A percentile compares a stretch with the other conserved stretches of the same genome.
phyloP scores from a whole-genome alignment of 2,329 filamentous ascomycete genomes.

The Fusarium burgessii region DNA sequence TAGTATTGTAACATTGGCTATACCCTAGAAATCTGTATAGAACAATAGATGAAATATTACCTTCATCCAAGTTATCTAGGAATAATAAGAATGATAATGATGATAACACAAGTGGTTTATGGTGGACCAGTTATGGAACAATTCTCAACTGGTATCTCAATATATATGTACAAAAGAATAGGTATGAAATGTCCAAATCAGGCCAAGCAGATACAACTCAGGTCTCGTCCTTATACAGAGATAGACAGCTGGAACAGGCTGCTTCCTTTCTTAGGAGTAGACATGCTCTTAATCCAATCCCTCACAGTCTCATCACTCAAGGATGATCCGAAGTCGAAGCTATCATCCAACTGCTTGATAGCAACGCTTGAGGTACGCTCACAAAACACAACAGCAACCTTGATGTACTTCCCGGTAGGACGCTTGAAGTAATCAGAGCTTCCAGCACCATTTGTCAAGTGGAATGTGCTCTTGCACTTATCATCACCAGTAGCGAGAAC shows the following conservation, averaged over 20 bases:
- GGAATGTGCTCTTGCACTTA: conserved; percentile 77
- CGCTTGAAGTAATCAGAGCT: conserved; percentile 79
- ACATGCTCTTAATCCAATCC: conserved; percentile 48
- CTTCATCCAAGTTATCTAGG: not conserved
- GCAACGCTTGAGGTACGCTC: conserved; percentile 62
- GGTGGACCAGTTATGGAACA: not conserved
- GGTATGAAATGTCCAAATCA: not conserved
- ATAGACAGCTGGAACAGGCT: conserved; percentile 42
- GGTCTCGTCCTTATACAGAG: not conserved
- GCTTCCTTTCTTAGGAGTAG: conserved; percentile 26
- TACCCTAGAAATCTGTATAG: conserved; percentile 25
- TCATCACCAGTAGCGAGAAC: conserved; percentile 73
- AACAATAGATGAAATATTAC: conserved; percentile 9
- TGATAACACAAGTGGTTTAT: not conserved
- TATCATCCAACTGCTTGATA: conserved; percentile 64
- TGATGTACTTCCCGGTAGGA: conserved; percentile 69
- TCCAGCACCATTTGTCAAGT: conserved; percentile 72
- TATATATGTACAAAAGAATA: conserved; percentile 31
- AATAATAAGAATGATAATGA: not conserved
- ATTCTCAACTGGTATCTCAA: conserved; percentile 16
- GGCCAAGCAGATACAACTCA: not conserved
- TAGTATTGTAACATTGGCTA: conserved; percentile 40
- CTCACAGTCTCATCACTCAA: conserved; percentile 55
- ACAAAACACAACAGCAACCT: conserved; percentile 73
- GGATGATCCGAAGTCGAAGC: conserved; percentile 55